Evolutionary conservation across 139 green algal genomes (phyloP).

Genomic region (Coelastrella sp.): DNA sequence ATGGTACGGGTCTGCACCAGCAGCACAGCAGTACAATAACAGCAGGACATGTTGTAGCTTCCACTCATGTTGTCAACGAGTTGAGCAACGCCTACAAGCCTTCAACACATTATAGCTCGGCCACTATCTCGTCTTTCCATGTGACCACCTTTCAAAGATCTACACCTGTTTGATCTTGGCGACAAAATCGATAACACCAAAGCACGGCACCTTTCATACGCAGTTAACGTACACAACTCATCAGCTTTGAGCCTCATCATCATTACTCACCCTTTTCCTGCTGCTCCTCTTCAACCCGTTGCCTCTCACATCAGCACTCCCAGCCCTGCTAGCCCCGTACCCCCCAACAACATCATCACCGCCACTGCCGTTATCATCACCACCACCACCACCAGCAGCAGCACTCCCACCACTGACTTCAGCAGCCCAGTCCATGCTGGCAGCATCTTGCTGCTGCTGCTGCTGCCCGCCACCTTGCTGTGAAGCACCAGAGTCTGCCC

Average conservation of each 20-base stretch:
- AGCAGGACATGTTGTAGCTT: neutral
- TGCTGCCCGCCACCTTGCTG: neutral
- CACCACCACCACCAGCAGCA: neutral
- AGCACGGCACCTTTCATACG: neutral
- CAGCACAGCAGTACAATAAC: neutral
- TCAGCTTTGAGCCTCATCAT: neutral
- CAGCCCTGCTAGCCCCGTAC: neutral
- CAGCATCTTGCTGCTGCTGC: slow-evolving; percentile 18
- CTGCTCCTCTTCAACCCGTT: slow-evolving; percentile 24
- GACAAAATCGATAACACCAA: too few species aligned
- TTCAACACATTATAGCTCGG: too few species aligned
- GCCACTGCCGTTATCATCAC: slow-evolving; percentile 25
- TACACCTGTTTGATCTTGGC: too few species aligned
- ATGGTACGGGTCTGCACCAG: slow-evolving; percentile 10
- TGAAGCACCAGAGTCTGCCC: neutral
- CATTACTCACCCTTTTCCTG: slow-evolving; percentile 16
- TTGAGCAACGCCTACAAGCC: too few species aligned
- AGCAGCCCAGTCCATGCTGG: slow-evolving; percentile 4
- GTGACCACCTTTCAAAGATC: too few species aligned
- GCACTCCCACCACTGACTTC: slow-evolving; percentile 4
- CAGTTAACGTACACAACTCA: neutral
- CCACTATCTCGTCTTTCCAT: too few species aligned
- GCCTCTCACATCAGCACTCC: neutral
- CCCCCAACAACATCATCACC: neutral
- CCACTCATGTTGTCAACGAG: neutral